These are phyloP conservation scores for Hippophae tibetana DNA, from an alignment of 306 rosid species.

Conservation along the genomic window DNA sequence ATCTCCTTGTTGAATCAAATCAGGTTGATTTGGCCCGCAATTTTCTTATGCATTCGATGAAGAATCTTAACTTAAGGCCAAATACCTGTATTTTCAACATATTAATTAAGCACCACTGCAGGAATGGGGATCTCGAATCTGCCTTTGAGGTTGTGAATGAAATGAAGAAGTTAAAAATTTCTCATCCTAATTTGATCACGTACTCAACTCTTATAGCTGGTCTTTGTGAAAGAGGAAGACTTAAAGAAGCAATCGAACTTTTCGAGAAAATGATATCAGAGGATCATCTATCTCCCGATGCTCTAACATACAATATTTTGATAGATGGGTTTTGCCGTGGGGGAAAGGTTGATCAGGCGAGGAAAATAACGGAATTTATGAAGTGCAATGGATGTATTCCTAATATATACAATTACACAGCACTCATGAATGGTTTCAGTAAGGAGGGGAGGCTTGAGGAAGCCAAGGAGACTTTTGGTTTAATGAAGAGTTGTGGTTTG, in stretches of 20 bases:
- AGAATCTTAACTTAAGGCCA: slow-evolving; percentile 43
- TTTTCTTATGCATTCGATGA: slow-evolving; percentile 50
- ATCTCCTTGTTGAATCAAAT: slow-evolving; percentile 51
- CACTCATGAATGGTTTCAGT: slow-evolving; percentile 58
- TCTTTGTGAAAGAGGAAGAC: slow-evolving; percentile 57
- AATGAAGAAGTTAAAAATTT: slow-evolving; percentile 50
- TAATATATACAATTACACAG: slow-evolving; percentile 56
- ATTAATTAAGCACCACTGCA: slow-evolving; percentile 80
- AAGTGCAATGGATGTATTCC: slow-evolving; percentile 73
- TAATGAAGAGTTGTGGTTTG: slow-evolving; percentile 51
- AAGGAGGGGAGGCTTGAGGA: slow-evolving; percentile 46
- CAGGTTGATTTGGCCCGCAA: slow-evolving; percentile 58
- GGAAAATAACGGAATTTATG: slow-evolving; percentile 60
- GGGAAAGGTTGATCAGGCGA: slow-evolving; percentile 58
- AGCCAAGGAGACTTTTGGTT: slow-evolving; percentile 45
- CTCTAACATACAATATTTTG: slow-evolving; percentile 57
- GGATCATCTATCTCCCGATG: slow-evolving; percentile 63
- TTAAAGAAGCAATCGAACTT: slow-evolving; percentile 66
- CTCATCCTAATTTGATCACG: slow-evolving; percentile 65
- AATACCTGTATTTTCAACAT: slow-evolving; percentile 74
- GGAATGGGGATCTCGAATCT: slow-evolving; percentile 57
- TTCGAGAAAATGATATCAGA: slow-evolving; percentile 72
- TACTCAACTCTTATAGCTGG: slow-evolving; percentile 78
- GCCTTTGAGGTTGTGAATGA: slow-evolving; percentile 66
- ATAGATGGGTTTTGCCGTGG: slow-evolving; percentile 62